Base-by-base conservation (phyloP, 805 yeast species). In the Cyberlindnera americana region DNA sequence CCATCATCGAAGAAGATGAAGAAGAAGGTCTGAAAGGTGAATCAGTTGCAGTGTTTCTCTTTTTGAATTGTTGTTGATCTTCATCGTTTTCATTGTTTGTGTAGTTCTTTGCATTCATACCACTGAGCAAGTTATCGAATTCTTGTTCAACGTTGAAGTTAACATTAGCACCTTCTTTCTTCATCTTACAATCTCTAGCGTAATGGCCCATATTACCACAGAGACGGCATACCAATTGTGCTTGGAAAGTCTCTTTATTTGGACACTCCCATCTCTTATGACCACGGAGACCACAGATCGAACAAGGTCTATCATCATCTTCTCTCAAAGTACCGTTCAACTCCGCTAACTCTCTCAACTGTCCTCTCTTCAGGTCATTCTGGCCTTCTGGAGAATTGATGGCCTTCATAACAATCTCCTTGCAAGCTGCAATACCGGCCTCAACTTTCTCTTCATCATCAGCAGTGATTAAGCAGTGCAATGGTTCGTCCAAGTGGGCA, bases 251-350 rank as follows among this genome's bases (percentile, higher is more conserved):
- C 40, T 67, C 69, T 42, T 69, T 62, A 46, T 62, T 69, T 41
- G 78, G 95, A 71, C 90, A 82, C 30, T 78, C 81, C 58, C 69
- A 73, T 48, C 75, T 68, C 38, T 72, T 70, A 53, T 83, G 89
- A 1, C 89, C 90, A 34, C 67, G 61, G 28, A 78, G 69, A 5
- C 87, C 86, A 64, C 91, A 84, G 32, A 65, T 65, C 13, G 73
- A 66, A 58, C 91, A 83, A 1, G 78, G 72, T 42, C 78, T 69
- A 42, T 72, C 77, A 35, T 75, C 80, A 48, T 83, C 91, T 53
- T 86, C 95, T 39, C 98, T 74, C 33, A 89, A 69, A 0, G 99
- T 93, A 62, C 99, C 99, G 64, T 93, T 95, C 40, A 93, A 69
- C 18, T 86, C 83, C 0, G 99, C 99, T 52, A 93, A 71, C 56